Base-by-base conservation (phyloP, 2,329 filamentous ascomycete genomes). In the Phialophora expanda region DNA sequence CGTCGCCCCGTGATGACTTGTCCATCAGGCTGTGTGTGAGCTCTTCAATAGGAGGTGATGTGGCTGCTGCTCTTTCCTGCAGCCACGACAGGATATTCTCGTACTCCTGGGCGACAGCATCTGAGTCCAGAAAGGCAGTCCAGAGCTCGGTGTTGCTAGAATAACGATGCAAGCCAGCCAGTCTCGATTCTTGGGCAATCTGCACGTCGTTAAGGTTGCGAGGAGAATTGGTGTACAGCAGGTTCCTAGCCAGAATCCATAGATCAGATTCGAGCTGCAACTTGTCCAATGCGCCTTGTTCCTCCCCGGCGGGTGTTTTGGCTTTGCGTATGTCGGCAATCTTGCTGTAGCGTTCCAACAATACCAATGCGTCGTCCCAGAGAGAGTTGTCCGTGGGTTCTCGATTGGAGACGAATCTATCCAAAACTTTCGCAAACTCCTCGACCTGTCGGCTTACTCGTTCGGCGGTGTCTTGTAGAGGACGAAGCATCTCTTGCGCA, bases 251-350 rank as follows among this genome's bases (percentile, higher is more conserved):
- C 51, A 71, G 56, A 14, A 63, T 61, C 95, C 95, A 99, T 0
- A 93, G 95, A 73, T 96, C 92, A 48, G 89, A 87, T 78, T 99
- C 95, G 69, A 90, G 85, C 77, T 96, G 88, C 84, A 92, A 90
- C 63, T 87, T 85, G 74, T 85, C 82, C 12, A 89, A 83, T 81
- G 65, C 81, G 60, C 70, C 74, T 66, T 72, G 71, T 68, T 53
- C 70, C 60, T 73, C 73, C 58, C 71, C 67, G 53, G 63, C 69
- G 1, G 67, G 17, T 14, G 66, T 68, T 51, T 64, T 69, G 26
- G 68, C 56, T 76, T 74, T 44, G 78, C 75, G 7, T 81, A 76
- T 57, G n/a, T 84, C 78, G 12, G 86, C 84, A 56, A 87, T 80
- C n/a, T 80, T 78, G 69, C 82, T 78, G 77, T 92, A 94, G 71